Conservation (phyloP, 192 early-diverging fungal genomes). For the Gorgonomyces haynaldii region DNA sequence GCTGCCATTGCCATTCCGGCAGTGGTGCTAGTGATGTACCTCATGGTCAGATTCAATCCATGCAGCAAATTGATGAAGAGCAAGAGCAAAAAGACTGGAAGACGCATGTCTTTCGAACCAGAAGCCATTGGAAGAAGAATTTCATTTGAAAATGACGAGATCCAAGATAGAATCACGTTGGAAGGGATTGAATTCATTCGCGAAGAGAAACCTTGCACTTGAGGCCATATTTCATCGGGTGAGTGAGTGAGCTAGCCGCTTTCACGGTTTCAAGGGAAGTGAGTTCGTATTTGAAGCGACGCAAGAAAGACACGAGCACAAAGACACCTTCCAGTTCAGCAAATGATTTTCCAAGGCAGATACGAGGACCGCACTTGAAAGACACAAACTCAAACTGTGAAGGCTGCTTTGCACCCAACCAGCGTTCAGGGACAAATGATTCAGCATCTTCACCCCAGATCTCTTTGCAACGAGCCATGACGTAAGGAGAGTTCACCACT, state of each 20-base stretch:
- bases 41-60: no score
- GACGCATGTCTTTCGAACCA: no score
- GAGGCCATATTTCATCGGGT: constrained; percentile 1
- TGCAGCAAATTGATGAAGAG: no score
- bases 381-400: constrained; percentile 23
- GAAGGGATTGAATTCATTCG: constrained; percentile 18
- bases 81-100: no score
- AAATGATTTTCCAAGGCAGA: constrained; percentile 27
- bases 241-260: no score
- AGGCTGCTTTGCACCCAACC: constrained; percentile 11
- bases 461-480: constrained; percentile 33
- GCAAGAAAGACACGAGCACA: constrained; percentile 13
- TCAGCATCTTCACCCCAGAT: constrained; percentile 56
- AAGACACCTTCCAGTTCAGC: constrained; percentile 28
- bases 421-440: constrained; percentile 54
- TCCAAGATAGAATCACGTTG: no score
- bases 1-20: no score
- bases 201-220: constrained; percentile 13
- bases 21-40: no score
- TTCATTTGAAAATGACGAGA: no score
- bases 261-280: no score
- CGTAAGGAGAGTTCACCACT: constrained; percentile 38
- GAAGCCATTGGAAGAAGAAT: no score
- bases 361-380: constrained; percentile 27
- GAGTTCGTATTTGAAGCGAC: constrained; percentile 13